Base-by-base conservation (phyloP, 257 asterid genomes). In the Voacanga thouarsii region DNA sequence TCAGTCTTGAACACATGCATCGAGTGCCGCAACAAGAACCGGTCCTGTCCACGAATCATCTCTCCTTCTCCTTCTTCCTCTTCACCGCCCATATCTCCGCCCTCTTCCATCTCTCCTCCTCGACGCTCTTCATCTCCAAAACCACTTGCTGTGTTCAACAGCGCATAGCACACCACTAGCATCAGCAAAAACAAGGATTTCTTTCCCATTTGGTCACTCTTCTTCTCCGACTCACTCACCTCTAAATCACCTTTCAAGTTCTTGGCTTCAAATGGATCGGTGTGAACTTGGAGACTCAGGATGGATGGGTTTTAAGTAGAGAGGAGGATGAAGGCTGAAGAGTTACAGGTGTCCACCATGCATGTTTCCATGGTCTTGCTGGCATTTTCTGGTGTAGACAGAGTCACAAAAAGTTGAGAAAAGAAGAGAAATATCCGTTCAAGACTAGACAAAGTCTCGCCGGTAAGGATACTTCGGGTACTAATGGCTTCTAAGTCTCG, bases 291-390 rank as follows among this genome's bases (percentile, higher is more conserved):
- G 39, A n/a, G 70, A 21, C 30, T 23, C 9, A 41, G 4, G 83
- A 45, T 43, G 21, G 71, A 6, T 86, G 77, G 64, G 50, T 12
- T 80, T 77, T 87, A 85, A 80, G 87, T 83, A 87, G 86, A 84
- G 69, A 41, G 75, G 37, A 21, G 81, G 76, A 26, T 39, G 28
- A 50, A 21, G 33, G 21, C 2, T 39, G 44, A 57, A 53, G 59
- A 77, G 43, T 26, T 16, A 90, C 96, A 90, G 74, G 88, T 90
- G 97, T 75, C 82, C 6, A 78, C 6, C 97, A 90, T 90, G 97
- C 94, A 92, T 26, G 87, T 56, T n/a, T 18, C 47, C 63, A 24
- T 50, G 81, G 82, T 75, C 74, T 49, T 74, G 92, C 75, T 90
- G 96, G 91, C 90, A 50, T 44, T 72, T 75, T 79, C 78, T 77